Evolutionary conservation across 192 early-diverging fungal species (phyloP).

Genomic region (Mortierella hygrophila): DNA sequence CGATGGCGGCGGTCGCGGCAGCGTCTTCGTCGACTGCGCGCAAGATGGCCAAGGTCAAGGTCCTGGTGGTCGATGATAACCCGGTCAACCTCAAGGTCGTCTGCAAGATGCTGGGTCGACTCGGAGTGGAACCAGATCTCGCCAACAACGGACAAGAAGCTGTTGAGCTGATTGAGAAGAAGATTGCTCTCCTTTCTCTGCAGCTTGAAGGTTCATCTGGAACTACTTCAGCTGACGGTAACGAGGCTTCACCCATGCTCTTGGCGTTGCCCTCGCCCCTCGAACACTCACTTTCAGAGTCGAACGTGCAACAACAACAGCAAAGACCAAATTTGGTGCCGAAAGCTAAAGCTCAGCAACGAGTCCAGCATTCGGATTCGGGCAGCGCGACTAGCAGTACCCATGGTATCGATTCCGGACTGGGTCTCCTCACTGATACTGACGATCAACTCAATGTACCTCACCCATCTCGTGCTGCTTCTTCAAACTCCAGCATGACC

Average conservation of each 20-base stretch:
- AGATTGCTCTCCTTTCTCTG: conserved; percentile 24
- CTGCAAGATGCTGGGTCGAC: conserved; percentile 47
- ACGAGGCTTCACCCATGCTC: neutral
- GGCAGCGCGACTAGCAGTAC: neutral
- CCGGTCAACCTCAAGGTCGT: conserved; percentile 59
- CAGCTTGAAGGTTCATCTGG: neutral
- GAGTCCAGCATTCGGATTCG: neutral
- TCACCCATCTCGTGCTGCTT: neutral
- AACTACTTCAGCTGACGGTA: neutral
- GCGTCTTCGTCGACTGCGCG: conserved; percentile 30
- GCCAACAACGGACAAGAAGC: conserved; percentile 59
- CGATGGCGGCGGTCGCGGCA: conserved; percentile 33
- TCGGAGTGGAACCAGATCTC: conserved; percentile 39
- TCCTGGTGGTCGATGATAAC: conserved; percentile 65
- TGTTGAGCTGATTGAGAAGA: conserved; percentile 54
- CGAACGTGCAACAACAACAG: neutral
- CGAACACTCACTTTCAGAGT: neutral
- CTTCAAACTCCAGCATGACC: neutral
- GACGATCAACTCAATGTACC: neutral
- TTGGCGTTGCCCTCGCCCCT: neutral
- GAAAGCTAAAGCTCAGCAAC: neutral
- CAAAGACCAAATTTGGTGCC: neutral
- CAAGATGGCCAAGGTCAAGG: conserved; percentile 38
- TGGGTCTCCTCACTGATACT: neutral
- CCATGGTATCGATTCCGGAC: neutral